phyloP scores from a whole-genome alignment of 805 yeast species.

The Ogataea nitratoaversa region DNA sequence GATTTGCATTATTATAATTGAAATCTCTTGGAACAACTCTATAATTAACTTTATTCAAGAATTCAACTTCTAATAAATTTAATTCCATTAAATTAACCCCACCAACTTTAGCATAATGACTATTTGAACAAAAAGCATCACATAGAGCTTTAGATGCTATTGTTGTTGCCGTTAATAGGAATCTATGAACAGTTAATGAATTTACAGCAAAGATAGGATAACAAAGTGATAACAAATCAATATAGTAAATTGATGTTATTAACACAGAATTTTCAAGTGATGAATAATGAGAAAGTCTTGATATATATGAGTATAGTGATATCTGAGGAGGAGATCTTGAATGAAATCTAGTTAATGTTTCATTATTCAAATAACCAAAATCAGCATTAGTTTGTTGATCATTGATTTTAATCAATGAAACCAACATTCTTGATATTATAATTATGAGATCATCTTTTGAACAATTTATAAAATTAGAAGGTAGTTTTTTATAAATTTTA shows the following conservation, averaged over 20 bases:
- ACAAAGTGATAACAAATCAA: constrained; percentile 75
- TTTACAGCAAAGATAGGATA: constrained; percentile 80
- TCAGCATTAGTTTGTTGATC: constrained; percentile 41
- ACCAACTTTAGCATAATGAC: constrained; percentile 94
- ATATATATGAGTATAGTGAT: constrained; percentile 70
- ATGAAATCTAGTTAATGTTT: constrained; percentile 78
- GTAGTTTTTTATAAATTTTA: constrained; percentile 29
- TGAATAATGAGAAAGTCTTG: constrained; percentile 78
- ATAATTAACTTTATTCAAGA: constrained; percentile 75
- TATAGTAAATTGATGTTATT: constrained; percentile 80
- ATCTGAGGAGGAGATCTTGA: constrained; percentile 90
- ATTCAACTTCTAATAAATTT: constrained; percentile 85
- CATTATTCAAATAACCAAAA: constrained; percentile 29
- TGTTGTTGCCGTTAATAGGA: constrained; percentile 83
- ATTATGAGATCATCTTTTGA: constrained; percentile 65
- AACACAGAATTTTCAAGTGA: constrained; percentile 80
- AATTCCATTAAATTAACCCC: constrained; percentile 82
- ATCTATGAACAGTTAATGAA: constrained; percentile 91
- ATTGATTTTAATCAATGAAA: constrained; percentile 68
- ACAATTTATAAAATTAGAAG: constrained; percentile 57
- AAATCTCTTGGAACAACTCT: constrained; percentile 58
- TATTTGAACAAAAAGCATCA: constrained; percentile 90
- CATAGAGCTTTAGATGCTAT: constrained; percentile 88
- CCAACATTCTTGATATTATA: constrained; percentile 75
- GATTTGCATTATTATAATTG: constrained; percentile 28